phyloP scores from a whole-genome alignment of 2,329 filamentous ascomycete species.

The Sporothrix variecibatus region DNA sequence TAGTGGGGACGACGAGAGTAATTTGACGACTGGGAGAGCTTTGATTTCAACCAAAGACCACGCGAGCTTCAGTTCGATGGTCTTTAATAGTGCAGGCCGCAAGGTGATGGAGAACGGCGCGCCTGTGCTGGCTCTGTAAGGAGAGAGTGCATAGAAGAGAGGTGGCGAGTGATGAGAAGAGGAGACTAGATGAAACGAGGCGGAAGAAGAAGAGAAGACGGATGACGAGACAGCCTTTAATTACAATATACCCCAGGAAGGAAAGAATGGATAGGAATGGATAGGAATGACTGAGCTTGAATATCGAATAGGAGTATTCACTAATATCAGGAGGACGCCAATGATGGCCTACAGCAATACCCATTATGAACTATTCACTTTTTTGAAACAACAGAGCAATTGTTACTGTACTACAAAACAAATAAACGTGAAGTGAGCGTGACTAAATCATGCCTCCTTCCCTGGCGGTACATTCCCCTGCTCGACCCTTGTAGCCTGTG shows the following conservation, averaged over 20 bases:
- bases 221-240: neutral
- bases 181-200: neutral
- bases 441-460: neutral
- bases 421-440: neutral
- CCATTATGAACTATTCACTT: neutral
- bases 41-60: constrained; percentile 38
- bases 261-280: neutral
- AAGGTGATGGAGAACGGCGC: constrained; percentile 23
- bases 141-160: neutral
- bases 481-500: neutral
- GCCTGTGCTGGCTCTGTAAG: constrained; percentile 13
- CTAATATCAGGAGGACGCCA: neutral
- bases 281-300: neutral
- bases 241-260: neutral
- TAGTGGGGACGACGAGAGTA: constrained; percentile 28
- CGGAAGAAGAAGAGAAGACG: neutral
- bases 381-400: neutral
- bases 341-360: neutral
- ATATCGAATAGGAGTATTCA: neutral
- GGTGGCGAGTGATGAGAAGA: neutral
- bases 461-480: neutral
- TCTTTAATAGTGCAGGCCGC: constrained; percentile 41
- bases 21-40: constrained; percentile 11
- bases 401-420: too few relatives aligned
- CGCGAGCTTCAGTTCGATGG: constrained; percentile 41